Base-by-base conservation (phyloP, 768 basidiomycete genomes). In the Trametopsis cervina region DNA sequence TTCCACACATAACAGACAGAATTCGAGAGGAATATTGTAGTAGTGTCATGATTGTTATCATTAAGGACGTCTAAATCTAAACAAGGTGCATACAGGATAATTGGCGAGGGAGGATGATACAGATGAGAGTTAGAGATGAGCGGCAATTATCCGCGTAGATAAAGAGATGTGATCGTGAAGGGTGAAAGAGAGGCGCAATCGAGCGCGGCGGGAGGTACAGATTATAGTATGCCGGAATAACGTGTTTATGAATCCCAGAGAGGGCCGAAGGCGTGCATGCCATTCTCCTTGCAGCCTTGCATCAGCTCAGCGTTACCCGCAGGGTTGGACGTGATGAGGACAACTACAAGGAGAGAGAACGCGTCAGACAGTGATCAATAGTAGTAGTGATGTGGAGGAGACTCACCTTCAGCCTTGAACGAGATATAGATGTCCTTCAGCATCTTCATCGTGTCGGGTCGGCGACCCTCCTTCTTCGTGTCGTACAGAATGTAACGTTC, bases 271-370 rank as follows among this genome's bases (percentile, higher is more conserved):
- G 51, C 54, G 25, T 49, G 54, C 43, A 57, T 53, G 5, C 55
- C 54, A 33, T 52, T 52, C 50, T 57, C 51, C 33, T 49, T 51
- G 47, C 33, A 51, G n/a, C 42, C 60, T 49, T 83, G 72, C 76
- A 86, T 86, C 49, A 89, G 81, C 58, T 89, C 85, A 12, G 74
- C 70, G 62, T 89, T 89, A 23, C 86, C 86, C 27, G 77, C 71
- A 54, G 75, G 83, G 67, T 89, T 89, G 18, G 85, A 88, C 6
- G 86, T 89, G 64, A 89, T 85, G 64, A 89, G 83, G 21, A 89
- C 81, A 39, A 89, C 61, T 63, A 53, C 7, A 9, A 18, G 9
- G 37, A 35, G 9, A n/a, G n/a, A n/a, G 13, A 23, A 27, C 15
- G 6, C 35, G 11, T 38, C 40, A 43, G 42, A 38, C 9, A 43